Conservation (phyloP, 768 basidiomycete species). For the Epithele typhae region DNA sequence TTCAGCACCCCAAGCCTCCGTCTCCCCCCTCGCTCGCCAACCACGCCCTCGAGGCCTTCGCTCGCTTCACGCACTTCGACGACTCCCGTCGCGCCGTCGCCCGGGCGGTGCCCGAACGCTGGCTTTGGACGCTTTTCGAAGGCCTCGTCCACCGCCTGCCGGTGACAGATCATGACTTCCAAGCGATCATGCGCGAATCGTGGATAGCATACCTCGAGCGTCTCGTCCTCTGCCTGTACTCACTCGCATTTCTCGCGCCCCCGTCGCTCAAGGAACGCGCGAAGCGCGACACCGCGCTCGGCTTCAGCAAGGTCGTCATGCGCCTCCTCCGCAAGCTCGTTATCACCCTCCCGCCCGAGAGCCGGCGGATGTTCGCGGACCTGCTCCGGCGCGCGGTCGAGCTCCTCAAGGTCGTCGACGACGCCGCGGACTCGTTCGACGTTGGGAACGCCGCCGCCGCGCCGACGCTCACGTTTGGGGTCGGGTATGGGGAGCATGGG, state of each 20-base stretch:
- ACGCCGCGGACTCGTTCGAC: conserved; percentile 71
- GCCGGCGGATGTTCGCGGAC: conserved; percentile 48
- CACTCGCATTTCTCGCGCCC: conserved; percentile 78
- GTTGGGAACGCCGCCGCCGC: conserved; percentile 49
- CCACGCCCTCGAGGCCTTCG: conserved; percentile 79
- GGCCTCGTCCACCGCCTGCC: conserved; percentile 83
- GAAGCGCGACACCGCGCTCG: conserved; percentile 60
- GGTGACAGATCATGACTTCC: conserved; percentile 69
- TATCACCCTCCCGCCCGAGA: conserved; percentile 43
- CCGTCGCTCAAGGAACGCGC: conserved; percentile 68
- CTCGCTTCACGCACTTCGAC: conserved; percentile 74
- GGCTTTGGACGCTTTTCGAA: conserved; percentile 60
- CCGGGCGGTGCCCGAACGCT: conserved; percentile 49
- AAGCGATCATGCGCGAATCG: conserved; percentile 50
- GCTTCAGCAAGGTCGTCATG: conserved; percentile 66
- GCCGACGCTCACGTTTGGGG: conserved; percentile 74
- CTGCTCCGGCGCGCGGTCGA: conserved; percentile 68
- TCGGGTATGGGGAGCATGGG: conserved; percentile 75
- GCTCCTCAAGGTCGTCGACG: conserved; percentile 75
- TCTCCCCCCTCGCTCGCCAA: conserved; percentile 64
- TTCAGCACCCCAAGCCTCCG: conserved; percentile 22
- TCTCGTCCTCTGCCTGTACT: conserved; percentile 77
- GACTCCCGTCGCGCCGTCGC: conserved; percentile 72
- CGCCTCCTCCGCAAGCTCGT: conserved; percentile 67
- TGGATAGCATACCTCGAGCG: conserved; percentile 84